Evolutionary conservation across 2,329 filamentous ascomycete species (phyloP).

Genomic region (Fonsecaea nubica): DNA sequence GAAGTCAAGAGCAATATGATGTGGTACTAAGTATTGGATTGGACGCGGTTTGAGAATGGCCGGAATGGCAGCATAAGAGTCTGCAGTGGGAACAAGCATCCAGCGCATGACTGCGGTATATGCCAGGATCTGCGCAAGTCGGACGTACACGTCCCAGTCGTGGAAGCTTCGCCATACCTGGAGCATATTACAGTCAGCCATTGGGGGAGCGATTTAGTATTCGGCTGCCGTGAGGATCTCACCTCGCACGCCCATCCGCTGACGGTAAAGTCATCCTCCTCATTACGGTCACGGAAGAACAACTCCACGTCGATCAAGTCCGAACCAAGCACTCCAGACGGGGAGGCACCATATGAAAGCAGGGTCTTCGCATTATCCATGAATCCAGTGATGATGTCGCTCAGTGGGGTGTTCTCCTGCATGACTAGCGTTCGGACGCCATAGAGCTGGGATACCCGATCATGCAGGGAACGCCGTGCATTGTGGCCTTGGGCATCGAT

Average conservation of each 20-base stretch:
- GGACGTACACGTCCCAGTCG: conserved; percentile 22
- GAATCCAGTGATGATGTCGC: conserved; percentile 16
- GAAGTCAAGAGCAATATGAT: conserved; percentile 23
- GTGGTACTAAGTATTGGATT: conserved; percentile 13
- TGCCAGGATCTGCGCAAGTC: conserved; percentile 13
- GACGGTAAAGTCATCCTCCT: conserved; percentile 6
- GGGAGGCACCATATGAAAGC: conserved; percentile 2
- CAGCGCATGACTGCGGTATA: conserved; percentile 23
- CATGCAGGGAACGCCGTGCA: not conserved
- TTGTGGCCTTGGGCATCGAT: not conserved
- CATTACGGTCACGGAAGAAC: conserved; percentile 13
- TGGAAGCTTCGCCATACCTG: conserved; percentile 24
- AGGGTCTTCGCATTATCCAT: conserved; percentile 7
- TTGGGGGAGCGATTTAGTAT: not conserved
- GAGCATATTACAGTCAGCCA: not conserved
- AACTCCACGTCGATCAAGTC: conserved; percentile 13
- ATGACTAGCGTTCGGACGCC: conserved; percentile 7
- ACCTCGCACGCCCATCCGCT: conserved; percentile 20
- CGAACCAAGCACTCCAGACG: conserved; percentile 7
- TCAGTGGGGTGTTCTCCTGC: conserved; percentile 12
- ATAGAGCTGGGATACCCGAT: not conserved
- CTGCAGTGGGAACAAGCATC: conserved; percentile 7
- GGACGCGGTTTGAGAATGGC: conserved; percentile 16
- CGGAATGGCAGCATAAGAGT: conserved; percentile 20
- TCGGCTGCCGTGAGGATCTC: not conserved